Conservation (phyloP, 1,139 yeast species). For the Yamadazyma mexicana region DNA sequence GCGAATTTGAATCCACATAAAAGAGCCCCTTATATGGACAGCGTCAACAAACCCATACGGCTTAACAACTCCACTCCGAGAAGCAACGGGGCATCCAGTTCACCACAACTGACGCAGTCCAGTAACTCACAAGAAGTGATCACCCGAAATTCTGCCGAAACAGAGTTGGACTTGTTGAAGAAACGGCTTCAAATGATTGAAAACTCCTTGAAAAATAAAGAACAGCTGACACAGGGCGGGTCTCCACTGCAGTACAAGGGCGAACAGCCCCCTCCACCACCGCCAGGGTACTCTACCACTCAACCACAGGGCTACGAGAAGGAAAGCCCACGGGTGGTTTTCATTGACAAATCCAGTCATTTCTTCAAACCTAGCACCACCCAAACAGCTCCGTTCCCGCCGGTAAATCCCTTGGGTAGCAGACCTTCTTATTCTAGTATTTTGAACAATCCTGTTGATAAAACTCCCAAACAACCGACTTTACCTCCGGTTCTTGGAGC, state of each 20-base stretch:
- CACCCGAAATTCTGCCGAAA: neutral
- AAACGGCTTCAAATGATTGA: slow-evolving; percentile 27
- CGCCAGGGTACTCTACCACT: slow-evolving; percentile 2
- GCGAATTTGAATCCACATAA: neutral
- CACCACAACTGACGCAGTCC: neutral
- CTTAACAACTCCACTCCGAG: neutral
- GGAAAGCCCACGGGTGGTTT: neutral
- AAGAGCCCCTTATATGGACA: slow-evolving; percentile 20
- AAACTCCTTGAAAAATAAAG: slow-evolving; percentile 5
- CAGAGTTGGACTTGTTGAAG: slow-evolving; percentile 27
- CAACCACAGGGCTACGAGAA: slow-evolving; percentile 2
- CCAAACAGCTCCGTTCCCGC: neutral
- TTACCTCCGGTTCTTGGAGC: neutral
- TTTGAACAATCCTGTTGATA: neutral
- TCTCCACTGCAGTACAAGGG: neutral
- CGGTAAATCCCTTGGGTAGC: neutral
- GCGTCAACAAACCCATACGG: slow-evolving; percentile 27
- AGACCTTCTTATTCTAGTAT: neutral
- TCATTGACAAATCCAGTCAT: neutral
- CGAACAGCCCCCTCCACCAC: slow-evolving; percentile 5
- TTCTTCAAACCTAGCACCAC: neutral
- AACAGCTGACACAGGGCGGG: neutral
- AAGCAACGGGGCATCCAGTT: no score
- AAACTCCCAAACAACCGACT: neutral
- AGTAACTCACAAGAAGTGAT: neutral